Evolutionary conservation across 495 filamentous ascomycete species (phyloP).

Genomic region (Xylaria scruposa): DNA sequence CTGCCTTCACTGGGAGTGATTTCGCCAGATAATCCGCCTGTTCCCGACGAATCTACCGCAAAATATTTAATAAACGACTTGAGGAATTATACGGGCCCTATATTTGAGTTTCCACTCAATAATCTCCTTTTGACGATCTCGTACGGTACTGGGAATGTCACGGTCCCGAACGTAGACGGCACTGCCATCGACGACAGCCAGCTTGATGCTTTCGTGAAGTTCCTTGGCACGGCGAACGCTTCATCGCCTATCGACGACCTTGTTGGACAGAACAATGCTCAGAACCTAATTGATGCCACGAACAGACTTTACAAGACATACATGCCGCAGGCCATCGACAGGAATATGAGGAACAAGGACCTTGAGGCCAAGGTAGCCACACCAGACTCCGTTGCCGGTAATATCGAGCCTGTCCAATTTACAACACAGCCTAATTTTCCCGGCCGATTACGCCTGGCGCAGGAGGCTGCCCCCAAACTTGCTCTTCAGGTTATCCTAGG

Average conservation of each 20-base stretch:
- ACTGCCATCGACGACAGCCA: background rate
- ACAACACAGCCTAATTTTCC: background rate
- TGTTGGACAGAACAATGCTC: background rate
- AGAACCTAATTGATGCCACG: slow-evolving; percentile 17
- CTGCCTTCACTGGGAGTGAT: slow-evolving; percentile 17
- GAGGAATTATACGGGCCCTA: slow-evolving; percentile 6
- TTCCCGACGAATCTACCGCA: slow-evolving; percentile 8
- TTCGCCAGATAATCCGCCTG: background rate
- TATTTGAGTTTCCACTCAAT: slow-evolving; percentile 22
- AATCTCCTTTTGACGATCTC: slow-evolving; percentile 9
- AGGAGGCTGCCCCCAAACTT: slow-evolving; percentile 10
- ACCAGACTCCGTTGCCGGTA: background rate
- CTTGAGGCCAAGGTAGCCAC: slow-evolving; percentile 8
- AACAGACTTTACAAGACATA: slow-evolving; percentile 21
- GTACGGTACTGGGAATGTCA: slow-evolving; percentile 9
- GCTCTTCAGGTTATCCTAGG: slow-evolving; percentile 10
- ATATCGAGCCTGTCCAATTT: background rate
- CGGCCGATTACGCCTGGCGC: slow-evolving; percentile 3
- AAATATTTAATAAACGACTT: background rate
- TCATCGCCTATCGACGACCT: slow-evolving; percentile 13
- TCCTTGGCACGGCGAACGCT: slow-evolving; percentile 9
- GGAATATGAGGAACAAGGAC: slow-evolving; percentile 11
- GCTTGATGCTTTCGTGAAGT: slow-evolving; percentile 6
- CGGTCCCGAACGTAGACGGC: background rate
- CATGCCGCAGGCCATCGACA: slow-evolving; percentile 21